Conservation (phyloP, 495 filamentous ascomycete species). For the Aspergillus bridgeri region DNA sequence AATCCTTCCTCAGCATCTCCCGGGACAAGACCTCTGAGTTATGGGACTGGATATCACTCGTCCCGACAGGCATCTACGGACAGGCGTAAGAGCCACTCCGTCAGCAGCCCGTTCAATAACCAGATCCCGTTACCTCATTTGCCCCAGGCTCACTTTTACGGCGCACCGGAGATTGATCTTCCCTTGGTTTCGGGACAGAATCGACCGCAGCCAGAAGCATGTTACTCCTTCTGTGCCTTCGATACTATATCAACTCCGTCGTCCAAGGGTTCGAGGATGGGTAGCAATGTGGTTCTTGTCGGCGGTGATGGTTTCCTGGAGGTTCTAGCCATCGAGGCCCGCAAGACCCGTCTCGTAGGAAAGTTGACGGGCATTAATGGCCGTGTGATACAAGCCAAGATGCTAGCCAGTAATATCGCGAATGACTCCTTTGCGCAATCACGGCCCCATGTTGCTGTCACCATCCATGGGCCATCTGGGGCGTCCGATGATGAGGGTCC, state of each 20-base stretch:
- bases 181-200: slow-evolving; percentile 26
- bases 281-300: slow-evolving; percentile 66
- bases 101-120: slow-evolving; percentile 38
- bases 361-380: slow-evolving; percentile 73
- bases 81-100: slow-evolving; percentile 43
- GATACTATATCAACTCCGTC: slow-evolving; percentile 57
- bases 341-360: slow-evolving; percentile 60
- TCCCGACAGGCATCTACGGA: slow-evolving; percentile 43
- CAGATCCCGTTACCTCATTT: slow-evolving; percentile 76
- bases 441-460: slow-evolving; percentile 67
- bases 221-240: slow-evolving; percentile 76
- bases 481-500: slow-evolving; percentile 36
- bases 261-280: slow-evolving; percentile 45
- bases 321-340: slow-evolving; percentile 64
- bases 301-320: slow-evolving; percentile 75
- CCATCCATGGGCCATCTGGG: slow-evolving; percentile 68
- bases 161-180: slow-evolving; percentile 53
- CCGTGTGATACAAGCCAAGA: slow-evolving; percentile 75
- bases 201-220: slow-evolving; percentile 46
- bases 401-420: slow-evolving; percentile 57
- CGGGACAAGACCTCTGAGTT: slow-evolving; percentile 43
- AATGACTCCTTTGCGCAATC: slow-evolving; percentile 38
- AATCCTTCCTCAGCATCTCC: slow-evolving; percentile 48
- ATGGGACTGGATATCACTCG: slow-evolving; percentile 38
- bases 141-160: slow-evolving; percentile 70